Evolutionary conservation across 2,329 filamentous ascomycete species (phyloP).

Genomic region (Cadophora gregata): DNA sequence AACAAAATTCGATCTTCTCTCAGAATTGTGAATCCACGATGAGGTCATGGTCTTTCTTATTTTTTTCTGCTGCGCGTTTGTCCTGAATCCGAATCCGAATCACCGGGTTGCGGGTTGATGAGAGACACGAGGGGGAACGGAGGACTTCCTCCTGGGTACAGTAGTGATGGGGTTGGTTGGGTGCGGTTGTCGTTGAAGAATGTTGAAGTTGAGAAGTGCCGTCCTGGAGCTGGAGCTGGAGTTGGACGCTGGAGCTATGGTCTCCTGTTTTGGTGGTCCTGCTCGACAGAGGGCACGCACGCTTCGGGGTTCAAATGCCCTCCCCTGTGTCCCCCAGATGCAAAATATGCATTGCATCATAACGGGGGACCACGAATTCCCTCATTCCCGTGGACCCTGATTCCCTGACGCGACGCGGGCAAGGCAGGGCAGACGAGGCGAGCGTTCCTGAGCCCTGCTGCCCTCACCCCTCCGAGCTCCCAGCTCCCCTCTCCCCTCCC

Average conservation of each 20-base stretch:
- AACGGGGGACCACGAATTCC: conserved; percentile 1
- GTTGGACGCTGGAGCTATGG: background rate
- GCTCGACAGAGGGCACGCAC: background rate
- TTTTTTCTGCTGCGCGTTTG: background rate
- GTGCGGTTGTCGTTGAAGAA: background rate
- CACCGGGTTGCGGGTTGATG: background rate
- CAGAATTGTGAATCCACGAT: background rate
- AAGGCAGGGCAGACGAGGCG: background rate
- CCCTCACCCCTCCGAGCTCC: too few relatives aligned
- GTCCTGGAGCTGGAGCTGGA: background rate
- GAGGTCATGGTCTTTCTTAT: background rate
- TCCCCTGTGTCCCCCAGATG: background rate
- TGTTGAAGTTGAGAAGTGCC: background rate
- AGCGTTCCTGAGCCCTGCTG: too few relatives aligned
- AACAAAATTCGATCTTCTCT: conserved; percentile 7
- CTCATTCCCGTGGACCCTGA: conserved; percentile 12
- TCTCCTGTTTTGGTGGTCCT: background rate
- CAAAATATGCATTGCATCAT: background rate
- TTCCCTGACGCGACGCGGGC: background rate
- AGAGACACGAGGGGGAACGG: background rate
- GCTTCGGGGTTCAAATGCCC: background rate
- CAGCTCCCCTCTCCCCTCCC: too few relatives aligned
- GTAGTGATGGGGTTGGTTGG: background rate
- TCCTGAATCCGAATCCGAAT: background rate
- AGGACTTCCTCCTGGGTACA: background rate